These are phyloP conservation scores for Ogataea corticis DNA, from an alignment of 805 yeast genomes.

Conservation along the genomic window DNA sequence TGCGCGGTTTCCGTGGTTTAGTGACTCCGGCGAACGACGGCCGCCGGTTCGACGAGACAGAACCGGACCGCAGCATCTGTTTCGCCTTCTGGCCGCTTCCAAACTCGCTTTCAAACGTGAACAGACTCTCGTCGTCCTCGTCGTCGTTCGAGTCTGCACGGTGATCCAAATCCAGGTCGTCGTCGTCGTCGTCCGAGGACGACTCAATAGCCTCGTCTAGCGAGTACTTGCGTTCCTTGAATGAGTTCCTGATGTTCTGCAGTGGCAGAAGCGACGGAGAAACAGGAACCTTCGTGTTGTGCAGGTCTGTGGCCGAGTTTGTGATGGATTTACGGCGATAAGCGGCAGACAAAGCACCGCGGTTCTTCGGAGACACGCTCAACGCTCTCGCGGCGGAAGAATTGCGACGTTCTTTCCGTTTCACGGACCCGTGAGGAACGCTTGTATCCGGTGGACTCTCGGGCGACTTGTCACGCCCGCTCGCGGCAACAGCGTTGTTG, in stretches of 20 bases:
- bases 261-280: constrained; percentile 36
- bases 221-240: constrained; percentile 31
- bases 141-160: constrained; percentile 35
- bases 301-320: constrained; percentile 43
- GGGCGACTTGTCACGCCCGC: constrained; percentile 16
- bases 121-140: constrained; percentile 35
- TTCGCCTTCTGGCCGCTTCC: constrained; percentile 10
- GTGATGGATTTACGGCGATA: constrained; percentile 54
- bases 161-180: constrained; percentile 32
- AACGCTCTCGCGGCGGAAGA: constrained; percentile 11
- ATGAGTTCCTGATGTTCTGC: constrained; percentile 32
- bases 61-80: constrained; percentile 21
- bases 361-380: constrained; percentile 23
- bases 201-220: constrained; percentile 42
- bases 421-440: constrained; percentile 1
- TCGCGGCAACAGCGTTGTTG: constrained; percentile 17
- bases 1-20: constrained; percentile 36
- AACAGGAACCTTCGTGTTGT: constrained; percentile 46
- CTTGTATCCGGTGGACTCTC: constrained; percentile 18
- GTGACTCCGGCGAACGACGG: constrained; percentile 37
- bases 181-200: constrained; percentile 39
- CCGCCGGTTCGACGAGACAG: constrained; percentile 28
- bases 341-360: constrained; percentile 7
- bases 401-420: constrained; percentile 16
- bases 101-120: constrained; percentile 28